Evolutionary conservation across 2,329 filamentous ascomycete species (phyloP), one percentile per base, ranked within the genome.

Genomic region (Sphaerostilbella broomeana): DNA sequence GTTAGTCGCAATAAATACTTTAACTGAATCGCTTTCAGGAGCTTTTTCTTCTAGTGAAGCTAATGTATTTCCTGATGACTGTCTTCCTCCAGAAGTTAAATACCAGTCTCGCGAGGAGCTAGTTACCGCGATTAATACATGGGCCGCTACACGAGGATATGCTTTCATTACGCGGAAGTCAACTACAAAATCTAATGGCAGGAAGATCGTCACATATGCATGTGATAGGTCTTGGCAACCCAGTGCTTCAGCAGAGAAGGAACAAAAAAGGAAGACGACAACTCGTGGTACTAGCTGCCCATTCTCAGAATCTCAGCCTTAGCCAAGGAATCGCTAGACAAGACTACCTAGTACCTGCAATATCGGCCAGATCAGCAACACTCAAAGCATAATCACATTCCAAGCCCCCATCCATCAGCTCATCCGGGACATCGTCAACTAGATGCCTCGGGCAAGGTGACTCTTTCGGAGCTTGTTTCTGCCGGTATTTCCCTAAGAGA

Each of bases 351-450:
- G 36, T n/a, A 11, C 27, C 12, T 43, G 6, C 18, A 11, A 19
- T 34, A 49, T 24, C 42, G 42, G 4, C 38, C 28, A 13, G 35
- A 46, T 20, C 38, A 17, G 9, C 15, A 22, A 9, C 47, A 40
- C 21, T 12, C 34, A n/a, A 26, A 18, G 6, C 32, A 45, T 17
- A 40, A 43, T 18, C 34, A 44, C 12, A 15, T 22, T 21, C 44
- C 35, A 36, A 43, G 41, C 19, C 2, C 1, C 12, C 11, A 35
- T 5, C 4, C 5, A 12, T 33, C 35, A 19, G 25, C 30, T 10
- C 30, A 43, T 20, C 35, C 30, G 26, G 35, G 10, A 6, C 41
- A 35, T 36, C 38, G 43, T 13, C 18, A 27, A 24, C 36, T 45
- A 12, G 27, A 18, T 13, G 22, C 18, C 11, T 16, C 29, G 15